Base-by-base conservation (phyloP, 305 asterid genomes). In the Withania somnifera region DNA sequence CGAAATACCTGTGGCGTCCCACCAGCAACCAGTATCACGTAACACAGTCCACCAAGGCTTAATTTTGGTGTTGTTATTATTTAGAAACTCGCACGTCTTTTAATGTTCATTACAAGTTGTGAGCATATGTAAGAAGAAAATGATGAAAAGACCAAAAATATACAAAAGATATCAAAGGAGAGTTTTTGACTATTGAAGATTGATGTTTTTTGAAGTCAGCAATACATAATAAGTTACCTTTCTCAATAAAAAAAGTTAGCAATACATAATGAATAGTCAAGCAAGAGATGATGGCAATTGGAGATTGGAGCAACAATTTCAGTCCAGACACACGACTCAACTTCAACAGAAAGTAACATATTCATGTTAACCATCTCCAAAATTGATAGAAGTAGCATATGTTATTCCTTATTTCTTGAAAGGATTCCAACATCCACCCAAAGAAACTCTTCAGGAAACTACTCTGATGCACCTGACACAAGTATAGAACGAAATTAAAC, bases 361-460 rank as follows among this genome's bases (percentile, higher is more conserved):
- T 82, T 79, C 87, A 54, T 73, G 60, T 60, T 75, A 69, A 82
- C 26, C 26, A 68, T 84, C 30, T 38, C 11, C 30, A 5, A 64
- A 32, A 22, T 36, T 42, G 38, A 38, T n/a, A 63, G 42, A 38
- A 66, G n/a, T 67, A 61, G 75, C 45, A 83, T 6, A 66, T 11
- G 36, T 8, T 47, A 24, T 19, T 76, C 32, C 60, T 64, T 19
- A 10, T 34, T 9, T 45, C 53, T 3, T 64, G 54, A 63, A 63
- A 42, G 26, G 42, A 47, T 22, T 40, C 30, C 19, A 32, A 61
- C 30, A 61, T 47, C 24, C 60, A 73, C 0, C 79, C 79, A 73
- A 45, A 5, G 22, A 47, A 73, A n/a, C 34, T 32, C 13, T 69
- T 22, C 26, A 69, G 14, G 22, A 22, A 69, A 69, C 11, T 40